Base-by-base conservation (phyloP, 169 alveolate genomes). In the Toxoplasma gondii region DNA sequence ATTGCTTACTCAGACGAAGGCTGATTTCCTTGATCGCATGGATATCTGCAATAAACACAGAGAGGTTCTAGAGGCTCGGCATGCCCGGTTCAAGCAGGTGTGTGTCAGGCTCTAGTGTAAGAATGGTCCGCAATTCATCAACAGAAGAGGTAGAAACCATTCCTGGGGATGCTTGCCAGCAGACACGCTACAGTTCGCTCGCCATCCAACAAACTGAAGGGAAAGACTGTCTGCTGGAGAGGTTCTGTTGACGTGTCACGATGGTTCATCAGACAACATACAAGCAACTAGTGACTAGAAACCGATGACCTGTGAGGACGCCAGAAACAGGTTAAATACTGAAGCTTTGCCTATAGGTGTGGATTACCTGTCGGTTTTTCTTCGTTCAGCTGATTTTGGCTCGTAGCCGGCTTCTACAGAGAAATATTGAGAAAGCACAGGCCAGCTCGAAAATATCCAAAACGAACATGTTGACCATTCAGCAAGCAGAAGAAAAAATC, bases 81-180 rank as follows among this genome's bases (percentile, higher is more conserved):
- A 36, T 22, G 64, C 4, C 53, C 90, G 90, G 29, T 82, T 82
- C 64, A 82, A 82, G 41, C 53, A 82, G 67, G 90, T 82, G 90
- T 0, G 84, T 34, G 43, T 27, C 2, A 49, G 22, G 12, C 22
- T 49, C n/a, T 49, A 49, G 58, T 12, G 41, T 24, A 10, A 69
- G 34, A n/a, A 17, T 24, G 41, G 38, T 69, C 81, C 19, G 81
- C 81, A 49, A 49, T n/a, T 12, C 58, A 49, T 49, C 58, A 49
- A 49, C 58, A 49, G 58, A 4, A 49, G 58, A 49, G 12, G 12
- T 12, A 49, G 12, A 12, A 49, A 49, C 58, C 58, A 12, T 4
- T 12, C 12, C 22, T 12, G 12, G 58, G 58, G 58, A 49, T 12
- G 58, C 58, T n/a, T 49, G 58, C 22, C 12, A 49, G 58, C 58